Base-by-base conservation (phyloP, 2,329 filamentous ascomycete species). In the Aspergillus sclerotialis region DNA sequence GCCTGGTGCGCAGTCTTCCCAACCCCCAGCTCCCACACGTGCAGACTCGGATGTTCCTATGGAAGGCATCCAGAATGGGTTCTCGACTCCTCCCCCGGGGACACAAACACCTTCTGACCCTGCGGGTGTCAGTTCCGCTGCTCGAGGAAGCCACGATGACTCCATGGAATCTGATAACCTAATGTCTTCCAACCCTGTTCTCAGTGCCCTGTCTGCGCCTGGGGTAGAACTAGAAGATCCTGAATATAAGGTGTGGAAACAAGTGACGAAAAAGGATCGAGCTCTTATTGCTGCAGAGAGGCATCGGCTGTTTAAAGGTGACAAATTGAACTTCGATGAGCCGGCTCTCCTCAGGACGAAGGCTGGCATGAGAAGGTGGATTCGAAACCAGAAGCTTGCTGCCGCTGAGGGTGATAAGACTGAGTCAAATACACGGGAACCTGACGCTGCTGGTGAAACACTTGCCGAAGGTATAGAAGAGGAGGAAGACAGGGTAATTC, bases 181-280 rank as follows among this genome's bases (percentile, higher is more conserved):
- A 23, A 65, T 63, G n/a, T 76, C 81, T 5, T 81, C 80, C 2
- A 67, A 86, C 25, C 81, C 78, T 45, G 80, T 81, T 33, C 75
- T 78, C 1, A 72, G 84, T 36, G 76, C 76, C 11, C 73, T 82
- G 38, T 75, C 76, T 18, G 73, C 70, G 10, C 84, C 93, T 48
- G 85, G 94, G 47, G 74, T 76, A 9, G 87, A 87, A 46, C 79
- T 93, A 48, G 89, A 96, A 49, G 89, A 96, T 38, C 67, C 75
- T 2, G 90, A 95, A 55, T 94, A 92, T 65, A 94, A 93, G 58
- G 84, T 92, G 23, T 98, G 93, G 92, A 98, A 96, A 66, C 90
- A 96, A 61, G 87, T 94, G 26, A 98, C 92, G 2, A 96, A 96
- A 65, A 95, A 92, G 57, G 89, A 94, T 52, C 81, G 92, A 42